These are phyloP conservation scores for Pseudogymnoascus verrucosus DNA, from an alignment of 2,329 filamentous ascomycete species.

Conservation along the genomic window DNA sequence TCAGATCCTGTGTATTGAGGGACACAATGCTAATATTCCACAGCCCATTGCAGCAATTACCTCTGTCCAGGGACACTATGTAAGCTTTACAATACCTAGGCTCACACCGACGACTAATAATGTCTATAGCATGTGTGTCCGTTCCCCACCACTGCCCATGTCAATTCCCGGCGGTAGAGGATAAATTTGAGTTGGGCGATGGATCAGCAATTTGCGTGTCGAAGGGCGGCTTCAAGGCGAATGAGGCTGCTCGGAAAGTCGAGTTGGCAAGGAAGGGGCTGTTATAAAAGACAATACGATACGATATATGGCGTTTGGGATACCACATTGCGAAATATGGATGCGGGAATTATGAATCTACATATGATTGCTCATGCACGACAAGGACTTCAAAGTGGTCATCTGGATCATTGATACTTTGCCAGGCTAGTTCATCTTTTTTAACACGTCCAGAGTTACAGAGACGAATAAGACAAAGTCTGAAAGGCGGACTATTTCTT, in stretches of 20 bases:
- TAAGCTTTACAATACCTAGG: constrained; percentile 18
- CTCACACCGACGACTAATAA: background rate
- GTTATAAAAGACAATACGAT: constrained; percentile 38
- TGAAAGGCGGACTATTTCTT: background rate
- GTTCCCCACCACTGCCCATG: constrained; percentile 97
- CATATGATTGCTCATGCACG: background rate
- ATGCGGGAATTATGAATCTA: background rate
- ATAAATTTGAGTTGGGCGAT: constrained; percentile 68
- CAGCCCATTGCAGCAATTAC: constrained; percentile 85
- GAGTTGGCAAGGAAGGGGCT: constrained; percentile 73
- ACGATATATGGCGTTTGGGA: constrained; percentile 2
- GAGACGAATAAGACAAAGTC: background rate
- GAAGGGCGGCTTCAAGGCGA: constrained; percentile 65
- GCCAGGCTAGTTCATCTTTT: background rate
- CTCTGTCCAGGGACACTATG: constrained; percentile 84
- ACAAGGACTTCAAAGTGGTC: background rate
- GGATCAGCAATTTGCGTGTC: constrained; percentile 67
- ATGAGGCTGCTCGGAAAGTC: constrained; percentile 66
- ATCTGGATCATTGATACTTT: background rate
- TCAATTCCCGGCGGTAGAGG: constrained; percentile 65
- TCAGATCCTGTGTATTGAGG: background rate
- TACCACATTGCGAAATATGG: background rate
- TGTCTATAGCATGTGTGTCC: constrained; percentile 68
- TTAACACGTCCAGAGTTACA: background rate
- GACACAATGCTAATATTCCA: constrained; percentile 17